Percentiles rank a stretch among this genome's conserved stretches.
phyloP scores from a whole-genome alignment of 2,329 filamentous ascomycete species.

The Aschersonia sp. region DNA sequence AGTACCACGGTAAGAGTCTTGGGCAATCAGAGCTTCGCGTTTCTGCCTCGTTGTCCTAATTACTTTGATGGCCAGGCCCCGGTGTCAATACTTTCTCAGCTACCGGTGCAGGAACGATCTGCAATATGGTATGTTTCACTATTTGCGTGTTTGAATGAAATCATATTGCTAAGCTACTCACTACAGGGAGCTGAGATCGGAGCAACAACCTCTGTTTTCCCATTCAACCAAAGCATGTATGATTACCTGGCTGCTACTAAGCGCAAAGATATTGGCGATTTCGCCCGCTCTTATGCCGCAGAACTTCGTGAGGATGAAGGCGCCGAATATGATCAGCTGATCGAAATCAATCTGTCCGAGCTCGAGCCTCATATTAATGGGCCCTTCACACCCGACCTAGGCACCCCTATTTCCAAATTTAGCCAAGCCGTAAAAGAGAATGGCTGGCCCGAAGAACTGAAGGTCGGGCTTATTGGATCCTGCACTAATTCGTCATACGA shows the following conservation, averaged over 20 bases:
- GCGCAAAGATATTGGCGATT: constrained; percentile 80
- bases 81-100: constrained; percentile 48
- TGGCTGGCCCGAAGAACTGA: constrained; percentile 90
- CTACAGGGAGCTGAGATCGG: constrained; percentile 47
- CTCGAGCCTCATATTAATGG: constrained; percentile 98
- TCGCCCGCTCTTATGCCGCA: constrained; percentile 67
- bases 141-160: neutral
- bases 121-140: constrained; percentile 39
- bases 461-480: constrained; percentile 92
- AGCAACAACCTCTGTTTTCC: constrained; percentile 88
- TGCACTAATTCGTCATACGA: constrained; percentile 84
- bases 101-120: constrained; percentile 57
- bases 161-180: neutral
- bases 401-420: constrained; percentile 95
- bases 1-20: constrained; percentile 47
- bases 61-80: constrained; percentile 12
- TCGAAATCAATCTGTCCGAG: constrained; percentile 89
- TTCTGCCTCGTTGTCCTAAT: neutral
- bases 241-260: constrained; percentile 89
- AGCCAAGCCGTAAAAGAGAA: constrained; percentile 87
- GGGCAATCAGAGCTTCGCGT: too few relatives aligned
- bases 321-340: constrained; percentile 87
- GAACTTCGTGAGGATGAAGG: constrained; percentile 81
- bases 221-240: constrained; percentile 96
- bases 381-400: constrained; percentile 95